These are phyloP conservation scores for Mycosphaerella sp. DNA, from an alignment of 2,329 filamentous ascomycete genomes.

Conservation along the genomic window DNA sequence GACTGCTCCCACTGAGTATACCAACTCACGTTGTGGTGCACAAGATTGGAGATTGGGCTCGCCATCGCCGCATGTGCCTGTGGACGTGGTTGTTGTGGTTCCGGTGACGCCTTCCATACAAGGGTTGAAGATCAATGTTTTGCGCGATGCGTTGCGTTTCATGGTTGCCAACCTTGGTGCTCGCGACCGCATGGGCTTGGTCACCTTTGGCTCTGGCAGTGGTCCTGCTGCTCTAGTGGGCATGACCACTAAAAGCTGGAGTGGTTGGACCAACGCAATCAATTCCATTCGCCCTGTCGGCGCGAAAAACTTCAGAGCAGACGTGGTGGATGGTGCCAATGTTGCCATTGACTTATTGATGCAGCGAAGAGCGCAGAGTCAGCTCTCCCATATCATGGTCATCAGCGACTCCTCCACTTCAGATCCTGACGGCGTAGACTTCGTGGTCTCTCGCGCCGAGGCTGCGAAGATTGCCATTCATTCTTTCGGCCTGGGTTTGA, in stretches of 20 bases:
- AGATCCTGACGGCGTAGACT: conserved; percentile 91
- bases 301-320: conserved; percentile 91
- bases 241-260: conserved; percentile 95
- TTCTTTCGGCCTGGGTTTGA: conserved; percentile 92
- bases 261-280: conserved; percentile 80
- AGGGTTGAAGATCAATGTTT: conserved; percentile 93
- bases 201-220: conserved; percentile 91
- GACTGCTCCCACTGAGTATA: conserved; percentile 90
- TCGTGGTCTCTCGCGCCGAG: conserved; percentile 92
- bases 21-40: conserved; percentile 51
- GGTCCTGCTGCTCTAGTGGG: conserved; percentile 94
- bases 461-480: conserved; percentile 97
- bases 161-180: conserved; percentile 86
- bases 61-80: conserved; percentile 70
- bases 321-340: conserved; percentile 95
- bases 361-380: conserved; percentile 94
- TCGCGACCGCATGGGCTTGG: conserved; percentile 90
- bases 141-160: conserved; percentile 87
- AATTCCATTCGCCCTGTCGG: conserved; percentile 86
- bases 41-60: conserved; percentile 44
- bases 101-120: conserved; percentile 99
- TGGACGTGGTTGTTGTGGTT: conserved; percentile 94
- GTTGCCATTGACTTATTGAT: conserved; percentile 98
- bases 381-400: conserved; percentile 87
- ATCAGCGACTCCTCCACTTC: conserved; percentile 97